A percentile compares a stretch with the other conserved stretches of the same genome.
Evolutionary conservation across 2,329 filamentous ascomycete genomes (phyloP).

Genomic region (Aspergillus cejpii): DNA sequence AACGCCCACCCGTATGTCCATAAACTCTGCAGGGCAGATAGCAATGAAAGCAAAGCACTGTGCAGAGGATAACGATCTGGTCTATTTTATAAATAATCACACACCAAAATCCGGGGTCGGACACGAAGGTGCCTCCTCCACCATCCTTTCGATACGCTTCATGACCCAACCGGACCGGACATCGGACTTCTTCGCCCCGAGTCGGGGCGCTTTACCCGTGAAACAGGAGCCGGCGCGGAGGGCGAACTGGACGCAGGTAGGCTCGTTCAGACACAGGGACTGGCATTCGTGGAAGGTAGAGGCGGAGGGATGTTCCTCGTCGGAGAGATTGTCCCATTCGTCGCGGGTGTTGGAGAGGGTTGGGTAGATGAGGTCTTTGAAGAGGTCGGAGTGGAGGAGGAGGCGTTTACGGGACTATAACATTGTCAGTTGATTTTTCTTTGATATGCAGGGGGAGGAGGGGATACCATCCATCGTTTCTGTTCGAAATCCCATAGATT

Average conservation of each 20-base stretch:
- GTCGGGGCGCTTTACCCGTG: constrained; percentile 26
- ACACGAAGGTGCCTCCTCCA: constrained; percentile 25
- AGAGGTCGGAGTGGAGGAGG: constrained; percentile 34
- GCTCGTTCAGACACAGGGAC: constrained; percentile 21
- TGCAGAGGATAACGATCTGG: too few relatives aligned
- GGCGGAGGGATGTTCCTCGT: constrained; percentile 25
- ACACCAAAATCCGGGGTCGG: constrained; percentile 24
- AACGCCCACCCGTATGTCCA: background rate
- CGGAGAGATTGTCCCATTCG: constrained; percentile 34
- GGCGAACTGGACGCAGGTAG: constrained; percentile 29
- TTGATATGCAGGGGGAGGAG: background rate
- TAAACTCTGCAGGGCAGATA: background rate
- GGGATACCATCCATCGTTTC: constrained; percentile 52
- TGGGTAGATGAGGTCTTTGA: constrained; percentile 34
- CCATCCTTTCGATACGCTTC: constrained; percentile 25
- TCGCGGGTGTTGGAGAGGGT: constrained; percentile 25
- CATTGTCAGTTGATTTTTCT: background rate
- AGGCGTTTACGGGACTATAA: constrained; percentile 12
- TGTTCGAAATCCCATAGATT: constrained; percentile 44
- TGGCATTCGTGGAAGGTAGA: constrained; percentile 29
- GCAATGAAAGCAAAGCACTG: too few relatives aligned
- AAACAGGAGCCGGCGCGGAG: constrained; percentile 28
- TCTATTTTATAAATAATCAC: too few relatives aligned
- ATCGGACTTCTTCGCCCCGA: constrained; percentile 22
- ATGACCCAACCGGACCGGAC: constrained; percentile 31